phyloP scores from a whole-genome alignment of 305 asterid genomes.

The Plantago coronopus region DNA sequence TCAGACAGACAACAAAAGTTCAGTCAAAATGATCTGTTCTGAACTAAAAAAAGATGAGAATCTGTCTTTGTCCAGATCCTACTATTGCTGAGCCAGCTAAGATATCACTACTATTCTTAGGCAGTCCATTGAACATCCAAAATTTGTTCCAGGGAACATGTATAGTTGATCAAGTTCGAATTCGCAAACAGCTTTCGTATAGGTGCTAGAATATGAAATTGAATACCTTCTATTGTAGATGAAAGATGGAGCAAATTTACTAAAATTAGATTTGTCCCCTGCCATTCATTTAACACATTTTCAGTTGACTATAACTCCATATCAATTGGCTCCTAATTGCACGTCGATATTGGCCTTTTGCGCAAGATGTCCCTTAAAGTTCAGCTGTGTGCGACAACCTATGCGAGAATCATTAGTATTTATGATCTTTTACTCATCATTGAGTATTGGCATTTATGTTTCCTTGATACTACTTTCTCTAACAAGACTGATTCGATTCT shows the following conservation, averaged over 20 bases:
- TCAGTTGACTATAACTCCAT: background rate
- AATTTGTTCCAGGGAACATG: too few species aligned
- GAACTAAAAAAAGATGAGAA: background rate
- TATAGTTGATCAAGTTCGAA: too few species aligned
- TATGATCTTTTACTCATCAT: too few species aligned
- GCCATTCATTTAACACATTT: background rate
- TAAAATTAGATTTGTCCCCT: background rate
- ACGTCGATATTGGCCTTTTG: too few species aligned
- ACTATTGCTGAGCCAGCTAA: background rate
- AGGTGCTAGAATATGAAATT: background rate
- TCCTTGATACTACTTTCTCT: too few species aligned
- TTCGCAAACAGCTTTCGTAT: background rate
- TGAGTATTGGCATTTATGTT: too few species aligned
- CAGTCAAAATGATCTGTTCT: background rate
- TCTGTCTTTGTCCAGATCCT: conserved; percentile 2
- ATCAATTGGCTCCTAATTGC: background rate
- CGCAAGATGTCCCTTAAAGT: too few species aligned
- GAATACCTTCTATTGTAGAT: too few species aligned
- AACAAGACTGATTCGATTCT: too few species aligned
- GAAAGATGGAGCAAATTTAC: background rate
- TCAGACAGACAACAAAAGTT: too few species aligned
- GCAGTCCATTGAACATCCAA: background rate
- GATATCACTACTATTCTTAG: background rate
- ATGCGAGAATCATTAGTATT: too few species aligned
- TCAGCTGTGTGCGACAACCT: too few species aligned